phyloP scores from a whole-genome alignment of 1,284 basidiomycete genomes.

The Cutaneotrichosporon sp. region DNA sequence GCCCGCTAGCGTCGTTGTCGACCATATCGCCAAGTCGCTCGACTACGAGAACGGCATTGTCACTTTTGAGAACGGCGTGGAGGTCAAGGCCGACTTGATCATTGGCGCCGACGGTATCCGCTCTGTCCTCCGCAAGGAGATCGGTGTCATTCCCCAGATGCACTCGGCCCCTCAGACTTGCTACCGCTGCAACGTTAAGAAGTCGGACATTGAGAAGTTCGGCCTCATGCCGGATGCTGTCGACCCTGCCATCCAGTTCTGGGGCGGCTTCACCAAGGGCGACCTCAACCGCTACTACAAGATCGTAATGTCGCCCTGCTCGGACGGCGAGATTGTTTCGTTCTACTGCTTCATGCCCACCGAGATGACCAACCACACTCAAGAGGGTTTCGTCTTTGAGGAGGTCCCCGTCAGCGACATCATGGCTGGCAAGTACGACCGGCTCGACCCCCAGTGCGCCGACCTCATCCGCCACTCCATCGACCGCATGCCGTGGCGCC shows the following conservation, averaged over 20 bases:
- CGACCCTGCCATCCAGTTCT: constrained; percentile 47
- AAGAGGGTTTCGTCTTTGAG: constrained; percentile 46
- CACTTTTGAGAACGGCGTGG: constrained; percentile 42
- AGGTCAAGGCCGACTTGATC: constrained; percentile 40
- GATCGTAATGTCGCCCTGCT: constrained; percentile 48
- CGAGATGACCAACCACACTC: constrained; percentile 46
- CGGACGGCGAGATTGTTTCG: constrained; percentile 40
- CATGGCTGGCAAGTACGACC: constrained; percentile 36
- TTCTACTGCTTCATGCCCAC: constrained; percentile 47
- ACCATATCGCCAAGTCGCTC: constrained; percentile 37
- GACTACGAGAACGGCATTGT: constrained; percentile 37
- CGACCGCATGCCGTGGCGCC: constrained; percentile 46
- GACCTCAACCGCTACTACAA: constrained; percentile 41
- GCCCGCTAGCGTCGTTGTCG: constrained; percentile 32
- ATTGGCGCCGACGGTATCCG: constrained; percentile 48
- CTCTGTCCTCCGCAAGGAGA: constrained; percentile 28
- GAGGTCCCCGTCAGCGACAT: constrained; percentile 43
- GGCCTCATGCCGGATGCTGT: constrained; percentile 42
- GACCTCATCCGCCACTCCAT: constrained; percentile 43
- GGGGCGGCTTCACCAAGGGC: constrained; percentile 43
- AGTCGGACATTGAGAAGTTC: constrained; percentile 34
- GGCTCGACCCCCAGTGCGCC: constrained; percentile 40
- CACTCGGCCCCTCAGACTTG: constrained; percentile 45
- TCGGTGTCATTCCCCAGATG: constrained; percentile 35
- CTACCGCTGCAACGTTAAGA: constrained; percentile 48